Evolutionary conservation across 441 rosid species (phyloP).

Genomic region (Gossypium davidsonii): DNA sequence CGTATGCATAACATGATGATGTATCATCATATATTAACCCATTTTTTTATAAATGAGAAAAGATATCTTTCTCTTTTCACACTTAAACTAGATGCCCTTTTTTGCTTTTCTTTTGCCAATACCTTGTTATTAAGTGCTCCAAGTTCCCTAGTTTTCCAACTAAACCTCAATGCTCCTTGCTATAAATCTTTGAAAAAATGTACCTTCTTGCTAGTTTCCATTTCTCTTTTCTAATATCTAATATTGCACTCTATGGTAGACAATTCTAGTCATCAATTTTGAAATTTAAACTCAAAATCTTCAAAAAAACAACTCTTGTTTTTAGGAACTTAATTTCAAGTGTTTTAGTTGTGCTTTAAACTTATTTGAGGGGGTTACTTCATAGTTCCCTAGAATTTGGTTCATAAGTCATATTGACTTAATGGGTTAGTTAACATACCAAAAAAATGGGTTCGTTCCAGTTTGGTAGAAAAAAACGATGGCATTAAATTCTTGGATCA

Average conservation of each 20-base stretch:
- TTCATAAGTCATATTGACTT: not conserved
- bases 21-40: not conserved
- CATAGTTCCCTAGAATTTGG: not conserved
- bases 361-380: not conserved
- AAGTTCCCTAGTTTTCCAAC: not conserved
- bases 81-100: slow-evolving; percentile 11
- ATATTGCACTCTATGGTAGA: not conserved
- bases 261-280: too few species aligned
- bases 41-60: not conserved
- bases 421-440: slow-evolving; percentile 9
- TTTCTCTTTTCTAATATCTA: not conserved
- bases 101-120: not conserved
- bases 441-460: not conserved
- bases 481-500: slow-evolving; percentile 9
- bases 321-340: slow-evolving; percentile 1
- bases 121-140: not conserved
- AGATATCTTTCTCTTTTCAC: slow-evolving; percentile 17
- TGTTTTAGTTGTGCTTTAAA: slow-evolving; percentile 11
- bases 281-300: too few species aligned
- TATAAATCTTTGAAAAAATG: not conserved
- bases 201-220: not conserved
- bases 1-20: too few species aligned
- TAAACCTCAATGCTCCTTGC: not conserved
- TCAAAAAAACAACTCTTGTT: too few species aligned
- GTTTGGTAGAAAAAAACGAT: not conserved